Evolutionary conservation across 2,329 filamentous ascomycete genomes (phyloP).

Genomic region (Cadophora sp.): DNA sequence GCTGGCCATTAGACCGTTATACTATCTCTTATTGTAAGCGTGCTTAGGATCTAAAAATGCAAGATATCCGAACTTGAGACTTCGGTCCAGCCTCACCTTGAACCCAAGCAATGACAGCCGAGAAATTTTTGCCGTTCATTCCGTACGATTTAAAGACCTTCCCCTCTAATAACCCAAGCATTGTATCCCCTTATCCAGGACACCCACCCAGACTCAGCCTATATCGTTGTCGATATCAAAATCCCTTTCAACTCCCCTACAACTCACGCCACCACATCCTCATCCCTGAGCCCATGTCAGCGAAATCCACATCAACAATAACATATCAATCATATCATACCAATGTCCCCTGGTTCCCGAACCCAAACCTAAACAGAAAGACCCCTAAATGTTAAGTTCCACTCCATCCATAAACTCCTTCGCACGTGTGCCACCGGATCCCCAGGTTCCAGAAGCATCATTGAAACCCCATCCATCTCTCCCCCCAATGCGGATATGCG

Average conservation of each 20-base stretch:
- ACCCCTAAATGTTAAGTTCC: conserved; percentile 5
- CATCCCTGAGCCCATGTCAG: too few relatives aligned
- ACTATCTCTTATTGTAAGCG: too few relatives aligned
- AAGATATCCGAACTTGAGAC: too few relatives aligned
- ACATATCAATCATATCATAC: not conserved
- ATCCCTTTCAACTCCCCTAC: not conserved
- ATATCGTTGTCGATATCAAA: not conserved
- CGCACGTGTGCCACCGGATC: not conserved
- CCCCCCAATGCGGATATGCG: not conserved
- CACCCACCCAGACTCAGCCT: not conserved
- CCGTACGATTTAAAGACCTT: not conserved
- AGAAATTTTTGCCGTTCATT: not conserved
- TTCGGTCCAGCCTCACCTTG: too few relatives aligned
- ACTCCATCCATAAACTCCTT: not conserved
- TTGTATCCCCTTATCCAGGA: not conserved
- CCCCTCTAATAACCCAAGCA: not conserved
- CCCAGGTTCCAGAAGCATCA: not conserved
- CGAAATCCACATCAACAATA: not conserved
- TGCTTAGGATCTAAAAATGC: too few relatives aligned
- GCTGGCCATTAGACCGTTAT: too few relatives aligned
- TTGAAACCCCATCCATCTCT: not conserved
- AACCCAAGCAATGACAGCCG: too few relatives aligned
- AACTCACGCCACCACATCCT: not conserved
- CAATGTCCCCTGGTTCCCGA: too few relatives aligned
- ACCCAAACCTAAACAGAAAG: not conserved